Percentiles rank a stretch among this genome's conserved stretches.
Evolutionary conservation across 2,329 filamentous ascomycete genomes (phyloP).

Genomic region (Rhynchosporium graminicola): DNA sequence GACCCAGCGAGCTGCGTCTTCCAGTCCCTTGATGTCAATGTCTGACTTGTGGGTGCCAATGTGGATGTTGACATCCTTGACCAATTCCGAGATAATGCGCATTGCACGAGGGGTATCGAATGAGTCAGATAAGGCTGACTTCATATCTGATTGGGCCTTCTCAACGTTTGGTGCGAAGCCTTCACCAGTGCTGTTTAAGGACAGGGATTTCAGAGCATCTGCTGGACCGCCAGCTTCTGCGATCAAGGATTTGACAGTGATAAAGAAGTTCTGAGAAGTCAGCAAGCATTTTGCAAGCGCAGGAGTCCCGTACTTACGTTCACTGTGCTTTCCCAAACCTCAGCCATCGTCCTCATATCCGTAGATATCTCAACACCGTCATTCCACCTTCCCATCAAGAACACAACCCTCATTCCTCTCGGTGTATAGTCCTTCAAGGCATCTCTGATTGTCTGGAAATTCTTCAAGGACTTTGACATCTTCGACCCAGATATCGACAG

Average conservation of each 20-base stretch:
- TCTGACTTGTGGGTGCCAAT: constrained; percentile 50
- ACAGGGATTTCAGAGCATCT: constrained; percentile 34
- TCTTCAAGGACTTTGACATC: constrained; percentile 96
- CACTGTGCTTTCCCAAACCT: constrained; percentile 77
- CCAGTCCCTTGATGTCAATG: constrained; percentile 50
- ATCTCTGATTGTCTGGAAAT: constrained; percentile 90
- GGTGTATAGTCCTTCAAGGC: constrained; percentile 75
- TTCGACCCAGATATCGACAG: constrained; percentile 86
- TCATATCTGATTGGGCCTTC: constrained; percentile 56
- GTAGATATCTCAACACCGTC: constrained; percentile 89
- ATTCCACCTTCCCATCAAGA: constrained; percentile 85
- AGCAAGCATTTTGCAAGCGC: constrained; percentile 14
- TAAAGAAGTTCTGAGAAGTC: constrained; percentile 56
- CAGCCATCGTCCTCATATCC: constrained; percentile 73
- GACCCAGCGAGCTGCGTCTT: constrained; percentile 71
- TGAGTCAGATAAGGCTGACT: constrained; percentile 71
- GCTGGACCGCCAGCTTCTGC: constrained; percentile 44
- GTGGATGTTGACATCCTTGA: constrained; percentile 73
- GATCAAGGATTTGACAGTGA: constrained; percentile 56
- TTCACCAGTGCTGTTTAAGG: constrained; percentile 45
- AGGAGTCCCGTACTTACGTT: constrained; percentile 50
- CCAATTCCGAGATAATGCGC: constrained; percentile 73
- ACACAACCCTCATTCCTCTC: constrained; percentile 79
- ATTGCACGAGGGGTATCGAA: constrained; percentile 85
- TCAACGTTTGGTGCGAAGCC: constrained; percentile 51